Base-by-base conservation (phyloP, 257 asterid species). In the Salvia rosmarinus region DNA sequence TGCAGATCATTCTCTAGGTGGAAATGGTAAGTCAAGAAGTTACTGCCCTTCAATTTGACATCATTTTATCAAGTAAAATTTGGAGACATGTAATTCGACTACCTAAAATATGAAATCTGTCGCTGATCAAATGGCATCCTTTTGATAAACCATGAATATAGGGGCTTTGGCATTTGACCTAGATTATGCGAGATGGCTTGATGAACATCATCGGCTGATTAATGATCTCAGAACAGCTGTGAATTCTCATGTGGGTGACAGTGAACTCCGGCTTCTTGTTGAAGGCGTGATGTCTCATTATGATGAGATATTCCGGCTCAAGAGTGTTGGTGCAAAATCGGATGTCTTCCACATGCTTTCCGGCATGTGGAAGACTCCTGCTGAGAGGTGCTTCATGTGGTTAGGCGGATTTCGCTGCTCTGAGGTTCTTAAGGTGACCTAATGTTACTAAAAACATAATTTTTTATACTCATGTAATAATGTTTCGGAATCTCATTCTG, bases 331-430 rank as follows among this genome's bases (percentile, higher is more conserved):
- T 8, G 81, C 89, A 25, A 95, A 95, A 62, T 73, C 87, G 0
- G 95, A 91, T 9, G 95, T 91, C 0, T 95, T 95, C 61, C 95
- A 95, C 86, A 82, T 91, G 87, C 90, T 95, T 21, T 89, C 96
- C 0, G 99, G 99, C 60, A 88, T 91, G 97, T 95, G 98, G 99
- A 86, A 88, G 75, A 84, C 95, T 65, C 98, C 97, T 0, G 91
- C 88, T 0, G 99, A 95, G 52, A 82, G 99, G 74, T 91, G 99
- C 76, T 91, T 91, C 84, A 88, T 95, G 94, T 95, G 99, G 99
- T 79, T 95, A 68, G 99, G 99, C 9, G 99, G 99, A 17, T 91
- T 91, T 67, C 95, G 97, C 35, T 86, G 89, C 28, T 95, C 98
- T 0, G 98, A 91, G 71, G 74, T 94, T 72, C 97, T 94, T 75